A percentile compares a stretch with the other conserved stretches of the same genome.
These are phyloP conservation scores for Pythium apleroticum DNA, from an alignment of 352 stramenopile species.

Conservation along the genomic window DNA sequence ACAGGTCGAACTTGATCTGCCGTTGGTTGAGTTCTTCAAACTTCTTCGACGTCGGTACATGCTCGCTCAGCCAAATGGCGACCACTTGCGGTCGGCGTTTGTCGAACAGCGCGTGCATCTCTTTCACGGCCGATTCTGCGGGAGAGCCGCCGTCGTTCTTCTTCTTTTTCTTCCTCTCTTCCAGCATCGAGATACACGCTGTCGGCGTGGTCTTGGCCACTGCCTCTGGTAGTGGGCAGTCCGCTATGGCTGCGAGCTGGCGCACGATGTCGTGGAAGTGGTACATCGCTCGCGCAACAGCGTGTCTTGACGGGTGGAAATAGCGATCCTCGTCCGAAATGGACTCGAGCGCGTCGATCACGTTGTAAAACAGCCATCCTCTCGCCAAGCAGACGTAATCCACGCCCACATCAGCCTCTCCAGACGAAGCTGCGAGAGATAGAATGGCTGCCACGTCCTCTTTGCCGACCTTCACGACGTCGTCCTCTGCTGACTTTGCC, in stretches of 20 bases:
- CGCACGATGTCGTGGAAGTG: conserved; percentile 41
- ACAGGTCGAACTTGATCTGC: conserved; percentile 77
- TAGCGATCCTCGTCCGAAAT: conserved; percentile 81
- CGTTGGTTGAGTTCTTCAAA: conserved; percentile 83
- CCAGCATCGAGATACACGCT: conserved; percentile 7
- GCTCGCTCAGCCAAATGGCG: conserved; percentile 72
- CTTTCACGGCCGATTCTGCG: conserved; percentile 26
- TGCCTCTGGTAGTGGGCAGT: not conserved
- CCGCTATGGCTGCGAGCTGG: not conserved
- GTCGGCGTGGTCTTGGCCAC: conserved; percentile 1
- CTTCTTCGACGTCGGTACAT: conserved; percentile 65
- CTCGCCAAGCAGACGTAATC: conserved; percentile 27
- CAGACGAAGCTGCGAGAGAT: not conserved
- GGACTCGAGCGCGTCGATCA: conserved; percentile 69
- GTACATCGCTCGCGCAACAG: conserved; percentile 58
- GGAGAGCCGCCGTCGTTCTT: conserved; percentile 14
- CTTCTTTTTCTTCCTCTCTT: conserved; percentile 16
- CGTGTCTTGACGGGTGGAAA: conserved; percentile 71
- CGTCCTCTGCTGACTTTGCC: conserved; percentile 4
- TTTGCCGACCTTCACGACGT: conserved; percentile 32
- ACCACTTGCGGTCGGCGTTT: conserved; percentile 37
- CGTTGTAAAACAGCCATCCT: conserved; percentile 58
- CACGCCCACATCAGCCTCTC: not conserved
- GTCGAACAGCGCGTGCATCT: conserved; percentile 36
- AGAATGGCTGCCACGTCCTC: conserved; percentile 46